Conservation (phyloP, 495 filamentous ascomycete genomes). For the Penicillium malachiteum region DNA sequence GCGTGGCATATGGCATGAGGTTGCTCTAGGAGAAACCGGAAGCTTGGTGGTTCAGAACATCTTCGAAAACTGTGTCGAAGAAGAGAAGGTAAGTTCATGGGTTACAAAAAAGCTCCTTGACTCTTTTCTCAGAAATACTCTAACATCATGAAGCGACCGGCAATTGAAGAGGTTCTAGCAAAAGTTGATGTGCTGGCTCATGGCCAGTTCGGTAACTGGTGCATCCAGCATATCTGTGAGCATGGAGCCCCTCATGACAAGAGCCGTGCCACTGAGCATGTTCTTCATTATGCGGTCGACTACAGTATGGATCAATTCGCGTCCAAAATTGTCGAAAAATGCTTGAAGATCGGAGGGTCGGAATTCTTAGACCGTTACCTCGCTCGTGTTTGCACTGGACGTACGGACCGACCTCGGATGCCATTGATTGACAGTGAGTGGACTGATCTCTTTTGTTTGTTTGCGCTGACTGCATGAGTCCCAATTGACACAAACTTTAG, state of each 20-base stretch:
- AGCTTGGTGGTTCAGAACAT: constrained; percentile 99
- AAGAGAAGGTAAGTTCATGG: constrained; percentile 75
- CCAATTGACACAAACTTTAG: constrained; percentile 29
- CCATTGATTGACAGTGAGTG: constrained; percentile 89
- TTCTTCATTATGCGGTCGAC: constrained; percentile 86
- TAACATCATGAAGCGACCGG: constrained; percentile 69
- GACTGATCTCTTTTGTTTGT: not conserved
- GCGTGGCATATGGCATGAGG: constrained; percentile 97
- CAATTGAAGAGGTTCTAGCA: constrained; percentile 90
- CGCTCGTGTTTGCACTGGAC: constrained; percentile 87
- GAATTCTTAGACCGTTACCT: constrained; percentile 94
- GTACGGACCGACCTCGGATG: constrained; percentile 87
- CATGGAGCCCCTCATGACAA: constrained; percentile 90
- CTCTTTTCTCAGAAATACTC: constrained; percentile 14
- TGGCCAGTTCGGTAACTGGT: constrained; percentile 99
- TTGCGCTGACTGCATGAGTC: not conserved
- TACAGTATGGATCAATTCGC: constrained; percentile 99
- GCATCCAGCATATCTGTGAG: constrained; percentile 98
- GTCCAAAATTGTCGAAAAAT: constrained; percentile 98
- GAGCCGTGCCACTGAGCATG: constrained; percentile 90
- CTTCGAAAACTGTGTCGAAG: constrained; percentile 97
- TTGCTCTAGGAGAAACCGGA: constrained; percentile 93
- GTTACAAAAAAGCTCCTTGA: not conserved
- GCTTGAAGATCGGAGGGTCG: constrained; percentile 88
- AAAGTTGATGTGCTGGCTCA: constrained; percentile 95